These are phyloP conservation scores for Penicillium sp. DNA, from an alignment of 2,329 filamentous ascomycete species.

Conservation along the genomic window DNA sequence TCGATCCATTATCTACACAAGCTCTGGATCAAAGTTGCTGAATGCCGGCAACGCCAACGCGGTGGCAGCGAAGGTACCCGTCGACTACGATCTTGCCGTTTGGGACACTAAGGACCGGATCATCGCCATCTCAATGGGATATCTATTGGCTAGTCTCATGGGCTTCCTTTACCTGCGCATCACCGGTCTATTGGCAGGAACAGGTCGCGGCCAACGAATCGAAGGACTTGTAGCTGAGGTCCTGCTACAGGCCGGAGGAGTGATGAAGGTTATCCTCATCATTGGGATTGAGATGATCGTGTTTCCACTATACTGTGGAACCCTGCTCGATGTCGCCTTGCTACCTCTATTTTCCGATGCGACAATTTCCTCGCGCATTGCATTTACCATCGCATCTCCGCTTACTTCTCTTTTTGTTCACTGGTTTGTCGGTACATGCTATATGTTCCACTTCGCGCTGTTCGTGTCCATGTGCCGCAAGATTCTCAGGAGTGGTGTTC, in stretches of 20 bases:
- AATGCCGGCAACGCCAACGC: conserved; percentile 27
- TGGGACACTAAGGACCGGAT: conserved; percentile 71
- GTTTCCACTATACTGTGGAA: conserved; percentile 93
- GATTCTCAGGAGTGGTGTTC: conserved; percentile 90
- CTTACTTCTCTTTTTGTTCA: conserved; percentile 94
- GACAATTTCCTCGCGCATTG: conserved; percentile 74
- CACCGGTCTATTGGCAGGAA: conserved; percentile 68
- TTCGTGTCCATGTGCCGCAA: conserved; percentile 99
- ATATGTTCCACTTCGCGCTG: conserved; percentile 99
- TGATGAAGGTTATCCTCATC: conserved; percentile 96
- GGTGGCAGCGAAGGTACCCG: conserved; percentile 27
- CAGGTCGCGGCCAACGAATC: conserved; percentile 57
- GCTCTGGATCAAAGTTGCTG: conserved; percentile 33
- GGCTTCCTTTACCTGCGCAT: conserved; percentile 80
- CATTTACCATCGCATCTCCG: conserved; percentile 78
- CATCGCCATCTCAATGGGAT: conserved; percentile 81
- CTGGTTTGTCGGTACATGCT: conserved; percentile 98
- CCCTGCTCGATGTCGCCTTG: conserved; percentile 85
- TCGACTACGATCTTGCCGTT: conserved; percentile 65
- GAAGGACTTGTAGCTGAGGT: conserved; percentile 79
- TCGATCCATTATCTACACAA: conserved; percentile 26
- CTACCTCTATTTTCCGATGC: conserved; percentile 86
- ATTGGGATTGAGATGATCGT: conserved; percentile 99
- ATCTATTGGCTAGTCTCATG: conserved; percentile 72
- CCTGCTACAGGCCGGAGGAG: conserved; percentile 90